Evolutionary conservation across 805 yeast species (phyloP).

Genomic region (Ogataea pilisensis): DNA sequence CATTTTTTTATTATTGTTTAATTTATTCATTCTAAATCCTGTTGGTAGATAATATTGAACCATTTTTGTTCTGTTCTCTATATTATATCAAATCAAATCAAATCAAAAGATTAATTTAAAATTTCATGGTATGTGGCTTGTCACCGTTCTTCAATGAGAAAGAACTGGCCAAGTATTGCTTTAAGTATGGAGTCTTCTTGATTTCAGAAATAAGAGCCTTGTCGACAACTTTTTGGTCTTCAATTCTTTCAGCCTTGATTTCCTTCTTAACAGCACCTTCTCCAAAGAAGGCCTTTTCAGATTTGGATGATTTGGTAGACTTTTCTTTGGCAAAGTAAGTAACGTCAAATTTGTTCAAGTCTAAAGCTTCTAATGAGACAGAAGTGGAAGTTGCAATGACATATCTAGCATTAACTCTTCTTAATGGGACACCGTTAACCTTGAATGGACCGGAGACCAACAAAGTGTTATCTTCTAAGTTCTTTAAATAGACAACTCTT

Average conservation of each 20-base stretch:
- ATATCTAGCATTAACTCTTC: slow-evolving; percentile 98
- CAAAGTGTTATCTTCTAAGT: slow-evolving; percentile 95
- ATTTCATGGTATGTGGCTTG: slow-evolving; percentile 96
- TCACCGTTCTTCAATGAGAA: slow-evolving; percentile 98
- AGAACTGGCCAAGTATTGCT: slow-evolving; percentile 92
- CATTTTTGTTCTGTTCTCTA: not conserved
- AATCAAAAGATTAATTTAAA: slow-evolving; percentile 44
- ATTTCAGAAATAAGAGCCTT: slow-evolving; percentile 87
- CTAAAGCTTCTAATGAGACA: slow-evolving; percentile 74
- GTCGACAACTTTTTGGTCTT: slow-evolving; percentile 95
- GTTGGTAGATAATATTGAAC: not conserved
- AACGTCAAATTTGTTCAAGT: slow-evolving; percentile 86
- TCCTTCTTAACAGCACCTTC: slow-evolving; percentile 75
- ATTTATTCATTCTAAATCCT: too few species aligned
- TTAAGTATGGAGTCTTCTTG: slow-evolving; percentile 95
- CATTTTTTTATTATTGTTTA: too few species aligned
- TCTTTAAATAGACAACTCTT: slow-evolving; percentile 97
- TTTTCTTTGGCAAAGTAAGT: slow-evolving; percentile 97
- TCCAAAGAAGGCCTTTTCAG: slow-evolving; percentile 89
- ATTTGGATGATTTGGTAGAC: slow-evolving; percentile 72
- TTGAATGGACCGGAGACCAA: slow-evolving; percentile 99
- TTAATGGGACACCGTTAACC: slow-evolving; percentile 98
- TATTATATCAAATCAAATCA: not conserved
- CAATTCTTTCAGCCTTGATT: slow-evolving; percentile 88
- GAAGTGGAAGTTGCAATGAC: slow-evolving; percentile 98